Conservation (phyloP, 305 asterid species). For the Ilex paraguariensis region DNA sequence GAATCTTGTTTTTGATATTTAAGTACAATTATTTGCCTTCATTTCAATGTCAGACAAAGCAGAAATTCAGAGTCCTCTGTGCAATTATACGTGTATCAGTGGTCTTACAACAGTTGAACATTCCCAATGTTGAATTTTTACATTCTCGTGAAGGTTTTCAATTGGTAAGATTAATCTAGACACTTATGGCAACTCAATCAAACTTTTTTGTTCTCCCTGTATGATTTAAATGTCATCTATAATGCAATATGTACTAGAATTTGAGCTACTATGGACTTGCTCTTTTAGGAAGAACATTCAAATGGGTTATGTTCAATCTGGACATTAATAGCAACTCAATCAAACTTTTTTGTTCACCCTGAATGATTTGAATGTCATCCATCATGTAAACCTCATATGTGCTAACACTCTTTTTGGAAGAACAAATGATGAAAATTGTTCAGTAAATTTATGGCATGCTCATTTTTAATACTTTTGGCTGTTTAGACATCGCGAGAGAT, state of each 20-base stretch:
- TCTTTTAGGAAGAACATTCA: no score
- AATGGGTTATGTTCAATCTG: no score
- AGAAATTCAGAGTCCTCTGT: constrained; percentile 60
- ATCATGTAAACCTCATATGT: no score
- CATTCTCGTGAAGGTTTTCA: constrained; percentile 42
- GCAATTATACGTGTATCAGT: constrained; percentile 57
- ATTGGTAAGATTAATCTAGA: constrained; percentile 39
- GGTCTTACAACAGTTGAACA: constrained; percentile 35
- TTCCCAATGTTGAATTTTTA: constrained; percentile 32
- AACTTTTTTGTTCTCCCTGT: not conserved
- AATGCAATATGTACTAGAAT: not conserved
- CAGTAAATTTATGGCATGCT: no score
- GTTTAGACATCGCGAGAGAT: no score
- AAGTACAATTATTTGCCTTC: not conserved
- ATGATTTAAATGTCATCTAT: not conserved
- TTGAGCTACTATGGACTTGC: not conserved
- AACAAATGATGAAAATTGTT: no score
- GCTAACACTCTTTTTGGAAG: no score
- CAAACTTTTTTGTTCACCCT: no score
- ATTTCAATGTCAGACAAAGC: constrained; percentile 30
- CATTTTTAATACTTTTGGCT: no score
- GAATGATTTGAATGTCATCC: no score
- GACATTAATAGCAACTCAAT: no score
- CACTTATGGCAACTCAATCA: not conserved
- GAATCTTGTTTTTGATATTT: not conserved